These are phyloP conservation scores for Domatiomyces globalis DNA, from an alignment of 2,329 filamentous ascomycete genomes.

Conservation along the genomic window DNA sequence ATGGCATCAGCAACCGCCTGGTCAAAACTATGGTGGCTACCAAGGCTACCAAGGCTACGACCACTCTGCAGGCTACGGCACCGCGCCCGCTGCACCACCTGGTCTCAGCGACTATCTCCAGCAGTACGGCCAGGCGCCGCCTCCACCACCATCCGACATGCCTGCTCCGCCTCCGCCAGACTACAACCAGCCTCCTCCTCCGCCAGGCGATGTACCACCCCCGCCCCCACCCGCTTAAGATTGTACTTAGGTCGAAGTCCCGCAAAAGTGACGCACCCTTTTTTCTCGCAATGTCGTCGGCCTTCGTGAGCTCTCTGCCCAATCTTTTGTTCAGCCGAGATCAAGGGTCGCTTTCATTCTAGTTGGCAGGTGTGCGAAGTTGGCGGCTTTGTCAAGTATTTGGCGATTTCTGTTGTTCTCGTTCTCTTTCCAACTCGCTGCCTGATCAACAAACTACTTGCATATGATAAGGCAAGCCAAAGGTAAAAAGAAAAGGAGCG, in stretches of 20 bases:
- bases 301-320: background rate
- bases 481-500: background rate
- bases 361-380: background rate
- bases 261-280: too few relatives aligned
- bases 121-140: slow-evolving; percentile 44
- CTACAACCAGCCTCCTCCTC: slow-evolving; percentile 42
- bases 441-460: background rate
- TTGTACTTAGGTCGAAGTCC: background rate
- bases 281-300: background rate
- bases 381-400: background rate
- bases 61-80: slow-evolving; percentile 23
- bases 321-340: background rate
- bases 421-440: background rate
- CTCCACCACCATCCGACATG: slow-evolving; percentile 31
- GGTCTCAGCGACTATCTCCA: slow-evolving; percentile 47
- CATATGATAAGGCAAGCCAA: background rate
- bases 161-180: slow-evolving; percentile 34
- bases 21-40: slow-evolving; percentile 45
- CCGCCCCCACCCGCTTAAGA: slow-evolving; percentile 6
- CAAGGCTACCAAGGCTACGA: slow-evolving; percentile 26
- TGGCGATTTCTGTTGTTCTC: background rate
- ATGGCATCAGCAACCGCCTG: slow-evolving; percentile 46
- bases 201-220: slow-evolving; percentile 20
- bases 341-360: background rate
- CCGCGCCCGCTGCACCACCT: slow-evolving; percentile 37